Percentiles rank a stretch among this genome's conserved stretches.
Evolutionary conservation across 768 basidiomycete genomes (phyloP).

Genomic region (Naganishia friedmannii): DNA sequence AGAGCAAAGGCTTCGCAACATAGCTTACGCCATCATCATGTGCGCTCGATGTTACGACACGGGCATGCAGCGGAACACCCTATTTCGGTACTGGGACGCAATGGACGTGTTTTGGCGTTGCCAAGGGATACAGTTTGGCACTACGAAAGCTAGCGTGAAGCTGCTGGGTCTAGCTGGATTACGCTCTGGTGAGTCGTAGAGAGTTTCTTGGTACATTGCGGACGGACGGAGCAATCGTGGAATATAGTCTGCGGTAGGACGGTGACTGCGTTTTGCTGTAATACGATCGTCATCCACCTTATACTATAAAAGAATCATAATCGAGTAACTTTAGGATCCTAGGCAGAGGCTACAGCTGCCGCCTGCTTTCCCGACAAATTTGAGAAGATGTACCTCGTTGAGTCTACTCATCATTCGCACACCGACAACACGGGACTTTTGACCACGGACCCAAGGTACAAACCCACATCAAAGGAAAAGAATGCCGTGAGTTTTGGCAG

Average conservation of each 20-base stretch:
- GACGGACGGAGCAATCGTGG: too few species aligned
- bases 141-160: too few species aligned
- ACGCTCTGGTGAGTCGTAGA: too few species aligned
- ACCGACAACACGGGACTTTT: slow-evolving; percentile 10
- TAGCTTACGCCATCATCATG: not conserved
- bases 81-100: not conserved
- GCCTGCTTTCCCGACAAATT: not conserved
- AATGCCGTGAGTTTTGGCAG: not conserved
- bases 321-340: not conserved
- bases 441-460: slow-evolving; percentile 7
- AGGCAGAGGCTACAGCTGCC: too few species aligned
- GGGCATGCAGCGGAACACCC: not conserved
- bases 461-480: slow-evolving; percentile 20
- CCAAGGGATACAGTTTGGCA: too few species aligned
- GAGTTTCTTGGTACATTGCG: too few species aligned
- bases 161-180: too few species aligned
- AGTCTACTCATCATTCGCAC: slow-evolving; percentile 31
- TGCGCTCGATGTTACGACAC: not conserved
- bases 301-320: not conserved
- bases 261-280: not conserved
- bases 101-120: too few species aligned
- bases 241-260: too few species aligned
- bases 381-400: not conserved
- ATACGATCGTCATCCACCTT: not conserved
- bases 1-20: not conserved